Conservation (phyloP, 208 protist species). For the Porcisia hertigi region DNA sequence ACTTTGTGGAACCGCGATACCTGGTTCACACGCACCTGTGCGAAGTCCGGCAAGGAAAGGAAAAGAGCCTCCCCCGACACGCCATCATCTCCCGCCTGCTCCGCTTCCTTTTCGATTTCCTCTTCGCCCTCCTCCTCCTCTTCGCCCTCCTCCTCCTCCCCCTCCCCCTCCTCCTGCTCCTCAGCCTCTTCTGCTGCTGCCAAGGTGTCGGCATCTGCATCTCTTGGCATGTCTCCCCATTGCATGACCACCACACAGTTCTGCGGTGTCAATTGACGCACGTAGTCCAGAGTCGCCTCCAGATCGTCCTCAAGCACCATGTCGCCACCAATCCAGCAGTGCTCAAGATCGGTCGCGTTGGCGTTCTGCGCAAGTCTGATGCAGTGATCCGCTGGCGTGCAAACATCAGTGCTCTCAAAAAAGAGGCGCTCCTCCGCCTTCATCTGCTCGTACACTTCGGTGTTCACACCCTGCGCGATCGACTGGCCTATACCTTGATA, state of each 20-base stretch:
- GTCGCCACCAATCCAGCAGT: conserved; percentile 48
- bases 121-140: conserved; percentile 5
- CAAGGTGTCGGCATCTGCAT: background rate
- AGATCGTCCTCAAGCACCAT: conserved; percentile 65
- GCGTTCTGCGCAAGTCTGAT: conserved; percentile 40
- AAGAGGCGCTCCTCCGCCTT: conserved; percentile 48
- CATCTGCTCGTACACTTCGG: conserved; percentile 59
- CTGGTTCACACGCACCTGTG: conserved; percentile 32
- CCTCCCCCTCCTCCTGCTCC: conserved; percentile 8
- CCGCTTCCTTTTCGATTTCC: background rate
- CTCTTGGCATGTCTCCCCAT: conserved; percentile 62
- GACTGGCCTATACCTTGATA: conserved; percentile 70
- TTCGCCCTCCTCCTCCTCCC: background rate
- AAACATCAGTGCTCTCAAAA: conserved; percentile 62
- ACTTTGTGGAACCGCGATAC: conserved; percentile 50
- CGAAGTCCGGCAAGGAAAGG: conserved; percentile 53
- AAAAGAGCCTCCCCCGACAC: conserved; percentile 34
- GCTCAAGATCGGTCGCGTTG: conserved; percentile 42
- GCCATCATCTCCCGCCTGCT: conserved; percentile 1
- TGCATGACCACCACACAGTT: conserved; percentile 47
- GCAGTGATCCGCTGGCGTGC: conserved; percentile 42
- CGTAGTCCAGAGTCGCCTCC: conserved; percentile 39
- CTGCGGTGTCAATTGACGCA: conserved; percentile 57
- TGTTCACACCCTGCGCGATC: conserved; percentile 46
- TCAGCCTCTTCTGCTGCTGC: background rate